These are phyloP conservation scores for Trichopus zeylanicus DNA, from an alignment of 116 monocot species.

Conservation along the genomic window DNA sequence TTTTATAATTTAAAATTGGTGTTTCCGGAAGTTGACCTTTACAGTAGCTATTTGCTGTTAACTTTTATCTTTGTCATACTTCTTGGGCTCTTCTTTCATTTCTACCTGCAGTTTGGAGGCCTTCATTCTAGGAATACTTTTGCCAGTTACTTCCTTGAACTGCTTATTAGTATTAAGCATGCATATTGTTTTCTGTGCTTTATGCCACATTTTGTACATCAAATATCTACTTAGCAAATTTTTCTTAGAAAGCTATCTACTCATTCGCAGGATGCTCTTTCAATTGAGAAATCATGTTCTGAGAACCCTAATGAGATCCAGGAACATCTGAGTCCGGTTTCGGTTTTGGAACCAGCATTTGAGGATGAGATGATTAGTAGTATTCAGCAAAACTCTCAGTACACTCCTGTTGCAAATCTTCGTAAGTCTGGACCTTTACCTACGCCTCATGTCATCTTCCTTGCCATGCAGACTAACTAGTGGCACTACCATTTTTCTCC, in stretches of 20 bases:
- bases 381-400: slow-evolving; percentile 8
- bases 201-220: too few species aligned
- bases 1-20: too few species aligned
- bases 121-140: too few species aligned
- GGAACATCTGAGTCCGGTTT: slow-evolving; percentile 16
- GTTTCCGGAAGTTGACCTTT: too few species aligned
- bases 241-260: background rate
- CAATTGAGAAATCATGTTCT: slow-evolving; percentile 7
- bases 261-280: slow-evolving; percentile 10
- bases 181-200: background rate
- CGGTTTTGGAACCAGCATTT: slow-evolving; percentile 13
- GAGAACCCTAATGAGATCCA: slow-evolving; percentile 1
- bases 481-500: background rate
- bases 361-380: slow-evolving; percentile 4
- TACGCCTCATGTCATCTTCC: background rate
- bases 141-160: too few species aligned
- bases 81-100: too few species aligned
- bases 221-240: too few species aligned
- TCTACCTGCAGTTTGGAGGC: too few species aligned
- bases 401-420: slow-evolving; percentile 15
- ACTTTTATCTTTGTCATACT: too few species aligned
- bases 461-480: background rate
- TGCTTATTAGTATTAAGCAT: background rate
- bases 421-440: slow-evolving; percentile 28
- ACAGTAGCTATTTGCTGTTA: too few species aligned